Percentiles rank a stretch among this genome's conserved stretches.
These are phyloP conservation scores for Eremothecium sinecaudum DNA, from an alignment of 1,139 yeast genomes.

Conservation along the genomic window DNA sequence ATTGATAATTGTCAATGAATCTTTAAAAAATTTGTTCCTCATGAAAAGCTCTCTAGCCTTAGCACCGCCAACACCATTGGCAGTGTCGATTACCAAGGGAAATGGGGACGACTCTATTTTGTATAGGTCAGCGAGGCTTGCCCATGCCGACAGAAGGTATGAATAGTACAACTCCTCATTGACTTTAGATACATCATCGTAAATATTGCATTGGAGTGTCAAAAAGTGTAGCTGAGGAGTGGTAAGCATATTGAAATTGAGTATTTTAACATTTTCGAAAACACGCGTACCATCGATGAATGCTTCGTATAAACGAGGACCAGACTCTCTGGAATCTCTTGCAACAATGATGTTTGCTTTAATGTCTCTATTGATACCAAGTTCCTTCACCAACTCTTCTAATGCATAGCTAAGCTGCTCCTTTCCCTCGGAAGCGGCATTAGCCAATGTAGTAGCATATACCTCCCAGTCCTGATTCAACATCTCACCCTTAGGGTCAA, in stretches of 20 bases:
- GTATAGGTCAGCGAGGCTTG: slow-evolving; percentile 34
- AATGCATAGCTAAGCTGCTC: slow-evolving; percentile 26
- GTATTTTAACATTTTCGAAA: slow-evolving; percentile 35
- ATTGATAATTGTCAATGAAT: slow-evolving; percentile 48
- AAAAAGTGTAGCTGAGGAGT: slow-evolving; percentile 94
- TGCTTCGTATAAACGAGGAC: slow-evolving; percentile 54
- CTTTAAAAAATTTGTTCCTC: slow-evolving; percentile 35
- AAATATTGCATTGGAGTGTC: slow-evolving; percentile 55
- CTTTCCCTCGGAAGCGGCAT: slow-evolving; percentile 36
- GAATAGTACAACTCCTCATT: slow-evolving; percentile 62
- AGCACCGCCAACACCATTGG: slow-evolving; percentile 94
- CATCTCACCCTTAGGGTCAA: slow-evolving; percentile 94
- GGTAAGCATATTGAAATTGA: slow-evolving; percentile 64
- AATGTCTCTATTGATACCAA: slow-evolving; percentile 34
- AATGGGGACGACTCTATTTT: slow-evolving; percentile 34
- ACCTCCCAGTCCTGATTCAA: slow-evolving; percentile 76
- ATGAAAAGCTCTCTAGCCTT: slow-evolving; percentile 46
- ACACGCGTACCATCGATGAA: slow-evolving; percentile 59
- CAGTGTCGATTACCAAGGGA: slow-evolving; percentile 66
- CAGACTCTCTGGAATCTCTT: slow-evolving; percentile 70
- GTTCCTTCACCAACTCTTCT: slow-evolving; percentile 29
- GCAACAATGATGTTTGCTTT: slow-evolving; percentile 43
- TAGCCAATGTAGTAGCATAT: slow-evolving; percentile 73
- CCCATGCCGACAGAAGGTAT: slow-evolving; percentile 47
- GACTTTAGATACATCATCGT: slow-evolving; percentile 46